A percentile compares a stretch with the other conserved stretches of the same genome.
Evolutionary conservation across 805 yeast genomes (phyloP).

Genomic region (Candida fluviatilis): DNA sequence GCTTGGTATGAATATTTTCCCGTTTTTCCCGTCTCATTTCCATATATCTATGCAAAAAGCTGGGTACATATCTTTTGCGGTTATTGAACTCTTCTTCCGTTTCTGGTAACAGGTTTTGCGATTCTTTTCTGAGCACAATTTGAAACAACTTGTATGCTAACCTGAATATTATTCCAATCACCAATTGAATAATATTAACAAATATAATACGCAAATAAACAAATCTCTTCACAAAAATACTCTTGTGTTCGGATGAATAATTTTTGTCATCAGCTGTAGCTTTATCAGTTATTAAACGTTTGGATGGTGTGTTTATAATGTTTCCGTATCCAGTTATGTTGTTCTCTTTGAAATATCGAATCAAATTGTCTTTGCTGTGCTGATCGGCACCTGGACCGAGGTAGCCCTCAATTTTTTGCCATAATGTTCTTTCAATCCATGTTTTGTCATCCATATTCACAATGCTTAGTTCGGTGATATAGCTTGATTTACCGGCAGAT

Average conservation of each 20-base stretch:
- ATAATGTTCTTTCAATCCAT: constrained; percentile 46
- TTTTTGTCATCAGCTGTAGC: neutral
- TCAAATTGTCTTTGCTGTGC: constrained; percentile 2
- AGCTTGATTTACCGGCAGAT: constrained; percentile 65
- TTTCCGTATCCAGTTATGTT: constrained; percentile 24
- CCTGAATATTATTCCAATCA: constrained; percentile 10
- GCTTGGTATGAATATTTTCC: neutral
- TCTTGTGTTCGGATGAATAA: constrained; percentile 6
- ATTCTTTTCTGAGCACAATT: neutral
- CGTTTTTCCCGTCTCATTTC: constrained; percentile 16
- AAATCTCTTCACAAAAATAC: constrained; percentile 19
- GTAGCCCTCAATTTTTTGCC: constrained; percentile 12
- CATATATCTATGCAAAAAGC: constrained; percentile 23
- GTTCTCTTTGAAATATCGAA: constrained; percentile 7
- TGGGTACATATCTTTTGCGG: constrained; percentile 20
- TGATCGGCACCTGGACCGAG: neutral
- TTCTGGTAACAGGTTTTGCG: constrained; percentile 8
- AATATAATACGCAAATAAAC: constrained; percentile 17
- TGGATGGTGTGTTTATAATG: constrained; percentile 24
- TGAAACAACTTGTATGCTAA: neutral
- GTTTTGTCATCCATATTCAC: constrained; percentile 48
- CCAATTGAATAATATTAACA: constrained; percentile 17
- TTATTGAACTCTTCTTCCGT: constrained; percentile 14
- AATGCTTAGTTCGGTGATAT: constrained; percentile 53
- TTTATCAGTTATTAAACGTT: constrained; percentile 18